Conservation (phyloP, 345 rosid genomes). For the Hirschfeldia incana region DNA sequence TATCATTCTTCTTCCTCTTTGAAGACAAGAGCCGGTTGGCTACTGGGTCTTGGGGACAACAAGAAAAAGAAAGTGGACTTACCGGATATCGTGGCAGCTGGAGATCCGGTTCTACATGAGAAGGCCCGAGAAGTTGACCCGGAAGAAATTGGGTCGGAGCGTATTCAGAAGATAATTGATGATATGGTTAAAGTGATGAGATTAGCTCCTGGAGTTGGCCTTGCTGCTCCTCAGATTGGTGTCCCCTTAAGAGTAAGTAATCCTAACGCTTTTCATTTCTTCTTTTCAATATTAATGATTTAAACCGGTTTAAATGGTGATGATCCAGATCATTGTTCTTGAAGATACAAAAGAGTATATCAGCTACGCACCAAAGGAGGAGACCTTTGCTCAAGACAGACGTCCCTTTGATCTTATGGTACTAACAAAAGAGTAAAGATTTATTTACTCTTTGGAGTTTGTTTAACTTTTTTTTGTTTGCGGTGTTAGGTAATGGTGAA, state of each 20-base stretch:
- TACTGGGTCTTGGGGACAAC: slow-evolving; percentile 70
- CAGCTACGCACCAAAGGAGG: slow-evolving; percentile 76
- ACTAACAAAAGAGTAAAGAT: background rate
- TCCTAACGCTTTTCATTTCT: background rate
- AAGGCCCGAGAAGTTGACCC: slow-evolving; percentile 74
- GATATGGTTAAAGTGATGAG: slow-evolving; percentile 79
- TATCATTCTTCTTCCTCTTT: slow-evolving; percentile 34
- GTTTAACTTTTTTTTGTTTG: background rate
- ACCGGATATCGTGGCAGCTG: slow-evolving; percentile 73
- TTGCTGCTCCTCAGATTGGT: slow-evolving; percentile 98
- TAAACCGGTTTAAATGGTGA: background rate
- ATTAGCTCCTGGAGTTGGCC: slow-evolving; percentile 88
- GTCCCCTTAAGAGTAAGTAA: slow-evolving; percentile 61
- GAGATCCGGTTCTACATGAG: slow-evolving; percentile 94
- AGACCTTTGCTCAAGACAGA: slow-evolving; percentile 67
- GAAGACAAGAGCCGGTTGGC: slow-evolving; percentile 76
- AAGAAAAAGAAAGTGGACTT: slow-evolving; percentile 57
- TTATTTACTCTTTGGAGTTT: background rate
- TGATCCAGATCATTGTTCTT: slow-evolving; percentile 71
- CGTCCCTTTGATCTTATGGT: slow-evolving; percentile 84
- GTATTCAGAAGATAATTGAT: slow-evolving; percentile 81
- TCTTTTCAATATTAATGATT: background rate
- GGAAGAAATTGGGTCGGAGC: slow-evolving; percentile 71
- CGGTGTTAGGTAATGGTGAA: slow-evolving; percentile 82
- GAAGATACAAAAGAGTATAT: slow-evolving; percentile 88